Conservation (phyloP, 495 filamentous ascomycete species). For the Daldinia vernicosa region DNA sequence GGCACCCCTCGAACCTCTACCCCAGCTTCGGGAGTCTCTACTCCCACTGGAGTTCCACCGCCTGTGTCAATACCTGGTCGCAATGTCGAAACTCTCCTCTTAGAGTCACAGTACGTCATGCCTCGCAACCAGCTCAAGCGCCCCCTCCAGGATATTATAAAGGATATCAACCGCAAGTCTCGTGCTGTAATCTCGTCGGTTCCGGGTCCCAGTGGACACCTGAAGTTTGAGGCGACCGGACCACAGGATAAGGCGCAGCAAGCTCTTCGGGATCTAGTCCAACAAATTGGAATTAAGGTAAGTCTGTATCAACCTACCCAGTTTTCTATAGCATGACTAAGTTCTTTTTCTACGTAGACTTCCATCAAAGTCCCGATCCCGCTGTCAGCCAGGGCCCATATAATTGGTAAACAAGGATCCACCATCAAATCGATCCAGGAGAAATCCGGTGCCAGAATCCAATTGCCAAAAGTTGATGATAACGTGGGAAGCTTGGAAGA, state of each 20-base stretch:
- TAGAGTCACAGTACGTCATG: slow-evolving; percentile 76
- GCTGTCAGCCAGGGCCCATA: slow-evolving; percentile 78
- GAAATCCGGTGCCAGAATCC: slow-evolving; percentile 84
- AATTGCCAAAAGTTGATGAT: slow-evolving; percentile 82
- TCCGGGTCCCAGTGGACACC: slow-evolving; percentile 67
- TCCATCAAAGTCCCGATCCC: slow-evolving; percentile 80
- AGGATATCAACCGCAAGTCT: slow-evolving; percentile 88
- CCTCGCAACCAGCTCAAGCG: slow-evolving; percentile 80
- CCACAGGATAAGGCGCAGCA: slow-evolving; percentile 78
- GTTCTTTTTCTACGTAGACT: slow-evolving; percentile 59
- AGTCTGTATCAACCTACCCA: slow-evolving; percentile 18
- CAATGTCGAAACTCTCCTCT: slow-evolving; percentile 75
- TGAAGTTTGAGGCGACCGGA: slow-evolving; percentile 84
- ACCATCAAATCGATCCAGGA: slow-evolving; percentile 87
- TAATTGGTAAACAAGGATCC: slow-evolving; percentile 92
- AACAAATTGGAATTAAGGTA: slow-evolving; percentile 86
- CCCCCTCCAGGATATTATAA: slow-evolving; percentile 79
- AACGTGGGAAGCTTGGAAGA: slow-evolving; percentile 55
- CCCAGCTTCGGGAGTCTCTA: slow-evolving; percentile 64
- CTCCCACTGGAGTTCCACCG: slow-evolving; percentile 66
- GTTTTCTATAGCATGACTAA: slow-evolving; percentile 18
- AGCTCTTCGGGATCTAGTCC: slow-evolving; percentile 84
- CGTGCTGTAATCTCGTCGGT: slow-evolving; percentile 83
- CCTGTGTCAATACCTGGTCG: slow-evolving; percentile 78
- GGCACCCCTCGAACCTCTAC: slow-evolving; percentile 65